These are phyloP conservation scores for Helichrysum umbraculigerum DNA, from an alignment of 129 eudicot genomes.

Conservation along the genomic window DNA sequence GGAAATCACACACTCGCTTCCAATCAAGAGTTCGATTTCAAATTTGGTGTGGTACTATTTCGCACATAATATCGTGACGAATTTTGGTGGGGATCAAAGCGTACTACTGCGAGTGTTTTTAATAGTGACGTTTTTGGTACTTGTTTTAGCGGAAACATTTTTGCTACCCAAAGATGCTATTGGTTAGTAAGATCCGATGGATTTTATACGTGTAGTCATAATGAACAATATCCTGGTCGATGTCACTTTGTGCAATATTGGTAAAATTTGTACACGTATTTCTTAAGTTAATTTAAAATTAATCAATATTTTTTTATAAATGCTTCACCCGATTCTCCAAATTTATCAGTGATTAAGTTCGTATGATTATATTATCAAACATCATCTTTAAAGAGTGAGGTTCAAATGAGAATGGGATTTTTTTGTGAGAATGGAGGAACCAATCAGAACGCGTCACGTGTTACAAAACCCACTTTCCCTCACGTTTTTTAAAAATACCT, in stretches of 20 bases:
- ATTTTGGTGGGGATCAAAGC: not conserved
- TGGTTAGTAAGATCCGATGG: not conserved
- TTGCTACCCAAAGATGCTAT: not conserved
- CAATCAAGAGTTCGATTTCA: not conserved
- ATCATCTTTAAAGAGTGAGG: too few species aligned
- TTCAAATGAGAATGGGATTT: too few species aligned
- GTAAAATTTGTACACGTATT: too few species aligned
- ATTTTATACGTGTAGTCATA: not conserved
- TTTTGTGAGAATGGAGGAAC: too few species aligned
- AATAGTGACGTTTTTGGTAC: not conserved
- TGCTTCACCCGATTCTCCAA: too few species aligned
- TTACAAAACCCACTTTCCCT: too few species aligned
- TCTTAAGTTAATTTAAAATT: too few species aligned
- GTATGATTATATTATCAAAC: too few species aligned
- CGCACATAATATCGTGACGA: slow-evolving; percentile 5
- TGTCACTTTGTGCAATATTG: not conserved
- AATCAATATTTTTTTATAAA: too few species aligned
- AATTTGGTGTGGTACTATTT: not conserved
- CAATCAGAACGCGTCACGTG: too few species aligned
- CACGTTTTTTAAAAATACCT: too few species aligned
- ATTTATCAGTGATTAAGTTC: too few species aligned
- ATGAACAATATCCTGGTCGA: not conserved
- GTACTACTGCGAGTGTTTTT: not conserved
- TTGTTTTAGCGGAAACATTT: not conserved
- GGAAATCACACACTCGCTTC: not conserved